These are phyloP conservation scores for Ocimum tenuiflorum DNA, from an alignment of 257 asterid genomes.

Conservation along the genomic window DNA sequence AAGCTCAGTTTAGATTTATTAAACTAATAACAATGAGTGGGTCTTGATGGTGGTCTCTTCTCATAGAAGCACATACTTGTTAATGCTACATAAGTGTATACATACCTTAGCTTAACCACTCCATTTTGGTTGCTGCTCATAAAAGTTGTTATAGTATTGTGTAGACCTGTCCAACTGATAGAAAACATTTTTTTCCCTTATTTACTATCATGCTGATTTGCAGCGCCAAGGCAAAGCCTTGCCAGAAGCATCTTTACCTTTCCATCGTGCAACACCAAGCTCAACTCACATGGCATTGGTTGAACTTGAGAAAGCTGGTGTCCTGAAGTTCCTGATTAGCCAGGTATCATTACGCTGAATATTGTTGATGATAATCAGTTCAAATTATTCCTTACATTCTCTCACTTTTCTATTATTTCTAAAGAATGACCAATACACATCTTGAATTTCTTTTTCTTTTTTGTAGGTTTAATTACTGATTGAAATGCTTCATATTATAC, in stretches of 20 bases:
- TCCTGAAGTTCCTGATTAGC: conserved; percentile 77
- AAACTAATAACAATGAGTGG: not conserved
- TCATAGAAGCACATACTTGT: not conserved
- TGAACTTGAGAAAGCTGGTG: conserved; percentile 81
- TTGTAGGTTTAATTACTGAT: not conserved
- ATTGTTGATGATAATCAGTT: not conserved
- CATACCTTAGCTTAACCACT: not conserved
- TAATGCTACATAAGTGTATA: not conserved
- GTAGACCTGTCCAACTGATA: not conserved
- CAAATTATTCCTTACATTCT: not conserved
- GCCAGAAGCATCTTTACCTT: conserved; percentile 92
- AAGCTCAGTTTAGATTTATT: not conserved
- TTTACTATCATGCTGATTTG: conserved; percentile 18
- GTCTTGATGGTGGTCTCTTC: not conserved
- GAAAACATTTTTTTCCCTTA: not conserved
- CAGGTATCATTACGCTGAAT: conserved; percentile 48
- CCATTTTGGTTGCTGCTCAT: conserved; percentile 1
- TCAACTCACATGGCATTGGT: conserved; percentile 90
- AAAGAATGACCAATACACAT: not conserved
- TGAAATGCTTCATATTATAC: conserved; percentile 12
- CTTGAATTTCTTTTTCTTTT: not conserved
- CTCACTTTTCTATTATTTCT: not conserved
- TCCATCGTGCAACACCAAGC: conserved; percentile 94
- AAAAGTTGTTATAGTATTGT: not conserved
- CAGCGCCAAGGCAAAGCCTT: conserved; percentile 90